A percentile compares a stretch with the other conserved stretches of the same genome.
These are phyloP conservation scores for Xylaria venustula DNA, from an alignment of 495 filamentous ascomycete genomes.

Conservation along the genomic window DNA sequence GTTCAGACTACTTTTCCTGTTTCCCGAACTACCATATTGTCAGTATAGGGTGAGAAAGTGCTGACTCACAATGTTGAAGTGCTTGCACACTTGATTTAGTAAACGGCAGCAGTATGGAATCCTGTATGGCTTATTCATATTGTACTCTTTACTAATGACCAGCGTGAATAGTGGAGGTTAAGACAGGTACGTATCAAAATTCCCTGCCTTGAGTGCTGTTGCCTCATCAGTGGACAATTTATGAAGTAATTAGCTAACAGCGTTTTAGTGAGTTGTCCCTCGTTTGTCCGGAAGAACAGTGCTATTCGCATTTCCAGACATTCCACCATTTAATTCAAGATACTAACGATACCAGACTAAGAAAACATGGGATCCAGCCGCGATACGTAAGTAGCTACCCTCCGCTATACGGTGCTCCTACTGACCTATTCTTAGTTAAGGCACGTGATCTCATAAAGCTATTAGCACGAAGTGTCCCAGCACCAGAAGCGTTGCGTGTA, in stretches of 20 bases:
- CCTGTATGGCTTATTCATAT: neutral
- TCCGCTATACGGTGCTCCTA: neutral
- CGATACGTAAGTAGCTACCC: conserved; percentile 52
- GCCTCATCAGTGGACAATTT: neutral
- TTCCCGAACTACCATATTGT: too few relatives aligned
- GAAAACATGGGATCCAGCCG: conserved; percentile 91
- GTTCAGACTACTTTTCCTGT: too few relatives aligned
- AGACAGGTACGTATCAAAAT: conserved; percentile 5
- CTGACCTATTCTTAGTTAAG: conserved; percentile 52
- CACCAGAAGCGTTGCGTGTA: conserved; percentile 89
- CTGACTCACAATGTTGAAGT: conserved; percentile 59
- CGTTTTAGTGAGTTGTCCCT: conserved; percentile 5
- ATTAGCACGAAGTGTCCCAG: conserved; percentile 86
- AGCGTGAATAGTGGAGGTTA: conserved; percentile 11
- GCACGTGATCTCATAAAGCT: conserved; percentile 93
- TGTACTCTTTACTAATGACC: neutral
- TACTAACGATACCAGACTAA: conserved; percentile 50
- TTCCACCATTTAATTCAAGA: neutral
- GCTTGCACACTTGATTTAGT: conserved; percentile 90
- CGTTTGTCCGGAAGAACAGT: neutral
- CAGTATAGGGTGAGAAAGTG: neutral
- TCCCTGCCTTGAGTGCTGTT: neutral
- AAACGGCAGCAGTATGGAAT: conserved; percentile 56
- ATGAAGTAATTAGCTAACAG: neutral
- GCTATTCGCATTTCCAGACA: neutral